These are phyloP conservation scores for Meira nashicola DNA, from an alignment of 1,284 basidiomycete genomes.

Conservation along the genomic window DNA sequence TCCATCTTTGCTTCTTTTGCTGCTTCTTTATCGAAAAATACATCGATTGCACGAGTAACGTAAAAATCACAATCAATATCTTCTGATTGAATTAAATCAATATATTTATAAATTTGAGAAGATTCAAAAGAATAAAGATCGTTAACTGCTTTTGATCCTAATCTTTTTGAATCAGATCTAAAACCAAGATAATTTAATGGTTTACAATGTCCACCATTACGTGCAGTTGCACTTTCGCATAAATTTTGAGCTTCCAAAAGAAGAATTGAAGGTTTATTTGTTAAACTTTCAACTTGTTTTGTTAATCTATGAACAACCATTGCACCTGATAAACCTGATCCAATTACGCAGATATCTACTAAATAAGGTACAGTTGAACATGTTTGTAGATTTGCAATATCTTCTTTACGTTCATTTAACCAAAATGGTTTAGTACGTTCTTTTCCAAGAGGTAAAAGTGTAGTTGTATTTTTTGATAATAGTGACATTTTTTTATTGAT, in stretches of 20 bases:
- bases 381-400: not conserved
- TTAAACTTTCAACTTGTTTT: not conserved
- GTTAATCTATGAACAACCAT: not conserved
- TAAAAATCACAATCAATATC: slow-evolving; percentile 2
- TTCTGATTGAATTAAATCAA: slow-evolving; percentile 1
- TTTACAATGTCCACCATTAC: slow-evolving; percentile 8
- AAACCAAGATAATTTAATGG: slow-evolving; percentile 5
- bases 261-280: not conserved
- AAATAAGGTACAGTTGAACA: not conserved
- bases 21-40: not conserved
- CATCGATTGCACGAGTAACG: not conserved
- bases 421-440: slow-evolving; percentile 3
- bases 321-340: slow-evolving; percentile 3
- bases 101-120: not conserved
- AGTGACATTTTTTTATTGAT: too few relatives aligned
- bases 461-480: not conserved
- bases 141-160: not conserved
- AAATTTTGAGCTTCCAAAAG: not conserved
- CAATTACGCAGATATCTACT: not conserved
- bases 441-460: not conserved
- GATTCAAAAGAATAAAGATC: slow-evolving; percentile 4
- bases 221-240: slow-evolving; percentile 5
- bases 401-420: not conserved
- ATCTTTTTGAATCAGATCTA: not conserved
- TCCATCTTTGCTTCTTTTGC: slow-evolving; percentile 1